Conservation (phyloP, 805 yeast genomes). For the Saturnispora ahearnii region DNA sequence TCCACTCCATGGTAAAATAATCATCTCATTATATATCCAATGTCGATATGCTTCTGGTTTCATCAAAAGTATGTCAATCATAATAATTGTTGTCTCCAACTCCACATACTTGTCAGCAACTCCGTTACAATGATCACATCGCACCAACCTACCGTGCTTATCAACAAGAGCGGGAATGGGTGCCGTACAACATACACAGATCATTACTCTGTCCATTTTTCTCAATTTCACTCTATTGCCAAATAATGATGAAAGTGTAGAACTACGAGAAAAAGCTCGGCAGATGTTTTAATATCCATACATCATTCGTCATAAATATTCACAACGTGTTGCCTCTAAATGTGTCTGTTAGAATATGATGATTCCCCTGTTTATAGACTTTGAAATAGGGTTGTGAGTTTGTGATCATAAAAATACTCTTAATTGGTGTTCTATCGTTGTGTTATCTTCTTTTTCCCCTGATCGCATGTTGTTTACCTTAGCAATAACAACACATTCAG, state of each 20-base stretch:
- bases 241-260: not conserved
- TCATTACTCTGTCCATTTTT: not conserved
- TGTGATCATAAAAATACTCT: too few species aligned
- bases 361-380: too few species aligned
- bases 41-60: slow-evolving; percentile 88
- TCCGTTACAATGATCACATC: slow-evolving; percentile 40
- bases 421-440: too few species aligned
- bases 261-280: not conserved
- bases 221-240: not conserved
- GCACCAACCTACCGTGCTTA: slow-evolving; percentile 5
- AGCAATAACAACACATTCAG: not conserved
- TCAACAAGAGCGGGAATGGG: slow-evolving; percentile 7
- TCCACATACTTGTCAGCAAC: slow-evolving; percentile 90
- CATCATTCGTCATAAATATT: not conserved
- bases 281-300: not conserved
- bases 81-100: slow-evolving; percentile 72
- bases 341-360: too few species aligned
- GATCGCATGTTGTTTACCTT: not conserved
- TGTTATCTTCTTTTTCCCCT: too few species aligned
- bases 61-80: slow-evolving; percentile 72
- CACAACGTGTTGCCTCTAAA: not conserved
- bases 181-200: slow-evolving; percentile 5
- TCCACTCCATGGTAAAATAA: slow-evolving; percentile 7
- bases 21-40: slow-evolving; percentile 6
- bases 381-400: not conserved